Evolutionary conservation across 1,284 basidiomycete species (phyloP).

Genomic region (Papiliotrema laurentii): DNA sequence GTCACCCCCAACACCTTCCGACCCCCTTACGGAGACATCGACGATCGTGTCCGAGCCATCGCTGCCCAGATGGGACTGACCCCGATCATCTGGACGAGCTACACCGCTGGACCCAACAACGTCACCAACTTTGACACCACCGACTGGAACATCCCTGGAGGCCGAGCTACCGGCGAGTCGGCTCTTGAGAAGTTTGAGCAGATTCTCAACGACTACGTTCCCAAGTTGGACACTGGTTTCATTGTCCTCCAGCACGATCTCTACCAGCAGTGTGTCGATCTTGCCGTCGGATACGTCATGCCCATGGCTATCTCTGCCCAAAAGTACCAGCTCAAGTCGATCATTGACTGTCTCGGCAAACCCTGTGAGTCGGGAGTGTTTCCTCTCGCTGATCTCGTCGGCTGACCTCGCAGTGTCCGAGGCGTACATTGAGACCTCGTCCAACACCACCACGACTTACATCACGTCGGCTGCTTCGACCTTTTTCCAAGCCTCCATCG

Average conservation of each 20-base stretch:
- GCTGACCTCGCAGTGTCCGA: slow-evolving; percentile 28
- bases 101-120: slow-evolving; percentile 32
- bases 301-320: slow-evolving; percentile 62
- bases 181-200: slow-evolving; percentile 51
- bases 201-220: slow-evolving; percentile 46
- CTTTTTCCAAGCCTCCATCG: slow-evolving; percentile 34
- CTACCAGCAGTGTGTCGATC: slow-evolving; percentile 76
- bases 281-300: slow-evolving; percentile 83
- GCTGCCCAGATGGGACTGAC: slow-evolving; percentile 49
- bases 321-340: slow-evolving; percentile 50
- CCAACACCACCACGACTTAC: slow-evolving; percentile 36
- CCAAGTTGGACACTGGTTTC: slow-evolving; percentile 58
- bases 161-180: slow-evolving; percentile 60
- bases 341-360: slow-evolving; percentile 64
- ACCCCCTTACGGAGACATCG: slow-evolving; percentile 60
- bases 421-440: slow-evolving; percentile 48
- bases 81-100: slow-evolving; percentile 45
- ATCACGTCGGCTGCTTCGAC: slow-evolving; percentile 30
- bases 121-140: slow-evolving; percentile 65
- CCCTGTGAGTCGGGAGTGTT: slow-evolving; percentile 40
- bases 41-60: slow-evolving; percentile 86
- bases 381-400: too few relatives aligned
- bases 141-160: slow-evolving; percentile 80
- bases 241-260: slow-evolving; percentile 86
- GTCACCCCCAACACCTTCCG: slow-evolving; percentile 75